Evolutionary conservation across 805 yeast species (phyloP).

Genomic region (Spathaspora gorwiae): DNA sequence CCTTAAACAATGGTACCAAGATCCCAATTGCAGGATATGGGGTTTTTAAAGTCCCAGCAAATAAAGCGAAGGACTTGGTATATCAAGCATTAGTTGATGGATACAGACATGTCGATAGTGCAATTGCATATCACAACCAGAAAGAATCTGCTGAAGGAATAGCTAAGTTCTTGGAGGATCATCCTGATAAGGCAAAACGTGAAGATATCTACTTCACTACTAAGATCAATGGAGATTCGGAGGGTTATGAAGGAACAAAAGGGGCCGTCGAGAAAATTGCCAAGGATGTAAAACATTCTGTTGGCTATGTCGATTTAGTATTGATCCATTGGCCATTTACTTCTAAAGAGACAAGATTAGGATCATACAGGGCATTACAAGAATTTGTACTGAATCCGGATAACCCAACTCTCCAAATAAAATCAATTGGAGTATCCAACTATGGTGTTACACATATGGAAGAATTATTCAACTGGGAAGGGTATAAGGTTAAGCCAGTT

Average conservation of each 20-base stretch:
- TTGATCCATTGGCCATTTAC: slow-evolving; percentile 51
- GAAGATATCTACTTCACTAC: slow-evolving; percentile 36
- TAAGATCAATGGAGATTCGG: slow-evolving; percentile 25
- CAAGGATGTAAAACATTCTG: slow-evolving; percentile 23
- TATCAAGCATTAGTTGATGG: slow-evolving; percentile 58
- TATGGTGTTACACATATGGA: slow-evolving; percentile 57
- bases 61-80: slow-evolving; percentile 40
- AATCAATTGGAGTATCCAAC: slow-evolving; percentile 76
- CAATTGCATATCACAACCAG: slow-evolving; percentile 65
- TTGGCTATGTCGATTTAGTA: slow-evolving; percentile 38
- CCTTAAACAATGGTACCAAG: slow-evolving; percentile 48
- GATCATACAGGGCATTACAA: slow-evolving; percentile 69
- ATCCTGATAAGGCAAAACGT: slow-evolving; percentile 25
- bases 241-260: slow-evolving; percentile 34
- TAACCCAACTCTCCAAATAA: slow-evolving; percentile 48
- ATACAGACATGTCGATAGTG: slow-evolving; percentile 73
- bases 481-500: slow-evolving; percentile 50
- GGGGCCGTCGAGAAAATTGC: slow-evolving; percentile 26
- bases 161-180: slow-evolving; percentile 44
- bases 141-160: slow-evolving; percentile 58
- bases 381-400: slow-evolving; percentile 47
- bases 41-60: slow-evolving; percentile 41
- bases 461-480: slow-evolving; percentile 56
- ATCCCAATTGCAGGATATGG: slow-evolving; percentile 61
- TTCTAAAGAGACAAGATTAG: slow-evolving; percentile 42